Evolutionary conservation across 176 grass and related monocot genomes (phyloP).

Genomic region (Eleusine indica): DNA sequence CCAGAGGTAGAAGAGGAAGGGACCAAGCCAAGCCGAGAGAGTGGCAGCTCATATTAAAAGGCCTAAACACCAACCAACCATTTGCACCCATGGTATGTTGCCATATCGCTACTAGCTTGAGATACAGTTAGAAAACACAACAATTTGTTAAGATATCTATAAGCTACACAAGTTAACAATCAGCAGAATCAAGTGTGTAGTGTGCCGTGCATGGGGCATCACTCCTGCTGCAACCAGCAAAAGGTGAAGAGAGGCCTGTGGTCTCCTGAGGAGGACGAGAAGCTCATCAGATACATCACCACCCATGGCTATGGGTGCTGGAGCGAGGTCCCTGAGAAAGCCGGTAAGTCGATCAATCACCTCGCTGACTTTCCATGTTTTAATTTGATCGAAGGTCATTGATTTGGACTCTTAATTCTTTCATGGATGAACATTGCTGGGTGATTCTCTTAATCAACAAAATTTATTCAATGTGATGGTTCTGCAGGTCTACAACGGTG

Average conservation of each 20-base stretch:
- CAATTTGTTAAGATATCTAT: slow-evolving; percentile 21
- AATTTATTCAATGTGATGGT: slow-evolving; percentile 36
- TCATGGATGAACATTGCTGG: slow-evolving; percentile 17
- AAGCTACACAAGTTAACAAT: background rate
- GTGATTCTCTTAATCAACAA: background rate
- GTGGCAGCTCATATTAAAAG: slow-evolving; percentile 48
- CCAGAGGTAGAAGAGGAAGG: slow-evolving; percentile 35
- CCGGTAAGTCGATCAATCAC: slow-evolving; percentile 47
- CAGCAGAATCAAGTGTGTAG: slow-evolving; percentile 1
- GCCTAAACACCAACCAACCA: slow-evolving; percentile 54
- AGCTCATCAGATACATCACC: slow-evolving; percentile 98
- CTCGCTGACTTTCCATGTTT: background rate
- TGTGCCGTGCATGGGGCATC: slow-evolving; percentile 79
- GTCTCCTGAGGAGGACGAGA: slow-evolving; percentile 99
- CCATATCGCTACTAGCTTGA: slow-evolving; percentile 38
- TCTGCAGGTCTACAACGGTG: slow-evolving; percentile 77
- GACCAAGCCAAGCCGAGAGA: background rate
- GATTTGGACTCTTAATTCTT: background rate
- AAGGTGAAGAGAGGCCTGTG: slow-evolving; percentile 98
- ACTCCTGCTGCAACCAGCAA: slow-evolving; percentile 99
- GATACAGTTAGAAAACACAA: slow-evolving; percentile 12
- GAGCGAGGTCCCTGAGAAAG: slow-evolving; percentile 99
- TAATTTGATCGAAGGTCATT: background rate
- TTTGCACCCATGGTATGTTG: slow-evolving; percentile 36
- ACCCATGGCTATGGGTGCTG: slow-evolving; percentile 97